phyloP scores from a whole-genome alignment of 108 stramenopile genomes.

The Cyclostephanos tholiformis region DNA sequence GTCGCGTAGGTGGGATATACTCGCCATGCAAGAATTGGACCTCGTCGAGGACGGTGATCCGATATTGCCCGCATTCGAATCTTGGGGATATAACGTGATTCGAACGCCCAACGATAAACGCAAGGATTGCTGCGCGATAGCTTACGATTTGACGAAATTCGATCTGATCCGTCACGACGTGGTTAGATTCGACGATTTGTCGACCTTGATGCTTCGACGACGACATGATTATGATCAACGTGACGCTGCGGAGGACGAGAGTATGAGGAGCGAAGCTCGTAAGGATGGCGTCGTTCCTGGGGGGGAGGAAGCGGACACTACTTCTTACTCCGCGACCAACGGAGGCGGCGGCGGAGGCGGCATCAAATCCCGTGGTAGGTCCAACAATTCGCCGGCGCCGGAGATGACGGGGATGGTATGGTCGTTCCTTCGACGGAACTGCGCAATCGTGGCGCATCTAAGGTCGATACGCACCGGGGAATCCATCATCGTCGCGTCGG shows the following conservation, averaged over 20 bases:
- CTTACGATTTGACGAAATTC: conserved; percentile 54
- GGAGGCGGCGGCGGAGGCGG: neutral
- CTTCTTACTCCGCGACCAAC: neutral
- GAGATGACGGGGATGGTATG: conserved; percentile 64
- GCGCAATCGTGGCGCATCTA: conserved; percentile 65
- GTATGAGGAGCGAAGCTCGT: neutral
- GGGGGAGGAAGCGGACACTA: neutral
- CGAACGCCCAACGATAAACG: conserved; percentile 63
- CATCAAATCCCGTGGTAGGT: conserved; percentile 35
- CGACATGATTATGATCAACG: no score
- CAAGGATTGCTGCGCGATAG: conserved; percentile 76
- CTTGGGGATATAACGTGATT: conserved; percentile 57
- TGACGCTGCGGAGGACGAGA: neutral
- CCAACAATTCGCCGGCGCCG: conserved; percentile 45
- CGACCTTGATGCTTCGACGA: conserved; percentile 34
- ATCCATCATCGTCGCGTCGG: conserved; percentile 61
- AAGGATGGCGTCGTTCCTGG: neutral
- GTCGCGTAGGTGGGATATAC: conserved; percentile 50
- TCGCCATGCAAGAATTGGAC: conserved; percentile 85
- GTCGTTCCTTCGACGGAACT: conserved; percentile 75
- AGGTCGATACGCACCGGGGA: conserved; percentile 18
- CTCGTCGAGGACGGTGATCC: conserved; percentile 37
- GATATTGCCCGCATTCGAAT: conserved; percentile 39
- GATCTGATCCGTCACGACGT: conserved; percentile 42
- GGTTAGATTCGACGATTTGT: conserved; percentile 81